Evolutionary conservation across 139 green algal species (phyloP), one percentile per base, ranked within the genome.

Genomic region (Cymbomonas tetramitiformis): DNA sequence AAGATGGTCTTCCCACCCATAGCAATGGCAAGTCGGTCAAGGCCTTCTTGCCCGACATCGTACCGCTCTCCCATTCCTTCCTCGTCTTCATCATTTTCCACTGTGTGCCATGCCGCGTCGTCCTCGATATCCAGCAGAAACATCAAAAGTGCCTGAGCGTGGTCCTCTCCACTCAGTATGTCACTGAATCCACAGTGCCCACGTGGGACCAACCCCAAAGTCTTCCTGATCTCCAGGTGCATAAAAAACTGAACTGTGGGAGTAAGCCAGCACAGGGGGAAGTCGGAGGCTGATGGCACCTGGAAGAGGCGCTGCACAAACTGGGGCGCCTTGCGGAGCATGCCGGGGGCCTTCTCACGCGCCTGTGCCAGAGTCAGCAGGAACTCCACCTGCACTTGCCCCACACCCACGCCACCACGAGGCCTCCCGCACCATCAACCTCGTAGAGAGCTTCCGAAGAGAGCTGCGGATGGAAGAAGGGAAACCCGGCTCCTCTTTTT

Each of bases 91-190:
- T 74, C 65, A 32, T 84, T 46, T 51, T 81, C 67, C 38, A 69
- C 56, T 10, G 52, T 46, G 47, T 77, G 58, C 88, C 88, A 96
- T 31, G 72, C 57, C 0, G 83, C 78, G 30, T 90, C 83, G 46
- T 96, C 83, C 61, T 95, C 91, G 10, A 98, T 64, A 41, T 97
- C 88, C 51, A 94, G 61, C 69, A 98, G 76, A 65, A 97, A 93
- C 15, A 75, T 21, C 21, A 72, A 64, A 93, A 79, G 33, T 88
- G 67, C 52, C 74, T 78, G 54, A n/a, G n/a, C n/a, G n/a, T n/a
- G n/a, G n/a, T n/a, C n/a, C n/a, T n/a, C n/a, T n/a, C n/a, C n/a
- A n/a, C n/a, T n/a, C n/a, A n/a, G n/a, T n/a, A n/a, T n/a, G n/a
- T n/a, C n/a, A n/a, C n/a, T n/a, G n/a, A n/a, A n/a, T n/a, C n/a